A percentile compares a stretch with the other conserved stretches of the same genome.
These are phyloP conservation scores for Ramichloridium luteum DNA, from an alignment of 2,329 filamentous ascomycete species.

Conservation along the genomic window DNA sequence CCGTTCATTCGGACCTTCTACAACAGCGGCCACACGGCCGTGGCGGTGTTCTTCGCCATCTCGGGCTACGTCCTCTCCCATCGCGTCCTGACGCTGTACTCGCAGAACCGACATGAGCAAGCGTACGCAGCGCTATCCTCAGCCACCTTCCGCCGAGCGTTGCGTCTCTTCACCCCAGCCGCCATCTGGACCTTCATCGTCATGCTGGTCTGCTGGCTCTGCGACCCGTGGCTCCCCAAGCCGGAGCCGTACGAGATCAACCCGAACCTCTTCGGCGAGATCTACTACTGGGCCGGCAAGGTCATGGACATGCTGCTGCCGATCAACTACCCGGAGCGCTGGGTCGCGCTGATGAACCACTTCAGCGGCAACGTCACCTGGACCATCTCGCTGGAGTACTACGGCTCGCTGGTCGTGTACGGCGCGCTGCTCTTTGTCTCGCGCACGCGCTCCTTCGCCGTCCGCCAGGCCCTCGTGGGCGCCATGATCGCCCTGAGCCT, in stretches of 20 bases:
- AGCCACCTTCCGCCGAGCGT: constrained; percentile 6
- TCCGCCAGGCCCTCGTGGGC: constrained; percentile 2
- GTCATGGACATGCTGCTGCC: constrained; percentile 7
- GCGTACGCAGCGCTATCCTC: constrained; percentile 4
- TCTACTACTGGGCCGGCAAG: constrained; percentile 4
- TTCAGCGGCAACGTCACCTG: constrained; percentile 9
- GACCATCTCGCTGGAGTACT: constrained; percentile 10
- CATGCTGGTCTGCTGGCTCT: constrained; percentile 12
- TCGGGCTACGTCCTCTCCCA: constrained; percentile 50
- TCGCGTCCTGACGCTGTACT: constrained; percentile 10
- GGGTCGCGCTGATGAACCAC: constrained; percentile 5
- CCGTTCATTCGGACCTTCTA: constrained; percentile 44
- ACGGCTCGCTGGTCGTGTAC: constrained; percentile 8
- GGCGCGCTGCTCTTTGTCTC: constrained; percentile 5
- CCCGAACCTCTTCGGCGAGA: constrained; percentile 5
- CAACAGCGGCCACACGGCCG: constrained; percentile 39
- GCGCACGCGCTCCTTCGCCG: neutral
- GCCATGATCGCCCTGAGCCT: constrained; percentile 4
- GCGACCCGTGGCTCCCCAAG: constrained; percentile 25
- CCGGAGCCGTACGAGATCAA: constrained; percentile 2
- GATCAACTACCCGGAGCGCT: constrained; percentile 9
- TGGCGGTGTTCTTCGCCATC: constrained; percentile 51
- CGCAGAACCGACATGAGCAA: constrained; percentile 5
- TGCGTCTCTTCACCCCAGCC: constrained; percentile 7
- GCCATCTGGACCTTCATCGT: constrained; percentile 4